Evolutionary conservation across 352 stramenopile species (phyloP).

Genomic region (Pythium catenulatum): DNA sequence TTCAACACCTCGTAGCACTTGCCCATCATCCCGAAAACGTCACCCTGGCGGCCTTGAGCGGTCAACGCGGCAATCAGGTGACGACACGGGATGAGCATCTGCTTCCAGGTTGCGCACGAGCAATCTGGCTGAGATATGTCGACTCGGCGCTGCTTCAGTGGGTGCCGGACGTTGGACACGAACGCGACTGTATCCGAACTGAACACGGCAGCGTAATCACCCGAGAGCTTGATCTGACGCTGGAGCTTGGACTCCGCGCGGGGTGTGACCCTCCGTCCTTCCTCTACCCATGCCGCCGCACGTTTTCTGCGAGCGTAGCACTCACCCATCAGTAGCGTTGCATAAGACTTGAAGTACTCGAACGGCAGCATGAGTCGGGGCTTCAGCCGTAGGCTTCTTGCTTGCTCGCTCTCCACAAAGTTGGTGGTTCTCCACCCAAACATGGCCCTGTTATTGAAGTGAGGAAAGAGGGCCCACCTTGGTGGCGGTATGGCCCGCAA

Average conservation of each 20-base stretch:
- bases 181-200: conserved; percentile 26
- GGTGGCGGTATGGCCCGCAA: neutral
- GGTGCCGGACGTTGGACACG: neutral
- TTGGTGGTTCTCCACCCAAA: conserved; percentile 38
- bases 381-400: conserved; percentile 28
- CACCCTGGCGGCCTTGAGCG: neutral
- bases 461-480: conserved; percentile 22
- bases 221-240: neutral
- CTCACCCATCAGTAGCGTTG: conserved; percentile 30
- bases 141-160: conserved; percentile 26
- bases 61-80: conserved; percentile 24
- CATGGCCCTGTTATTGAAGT: conserved; percentile 5
- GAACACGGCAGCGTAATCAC: conserved; percentile 12
- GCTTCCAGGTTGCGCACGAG: conserved; percentile 10
- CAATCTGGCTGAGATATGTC: neutral
- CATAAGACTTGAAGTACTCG: conserved; percentile 21
- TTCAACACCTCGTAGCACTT: conserved; percentile 27
- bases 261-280: conserved; percentile 15
- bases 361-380: neutral
- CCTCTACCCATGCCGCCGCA: neutral
- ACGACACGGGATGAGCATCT: conserved; percentile 34
- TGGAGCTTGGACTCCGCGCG: conserved; percentile 31
- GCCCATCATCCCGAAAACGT: neutral
- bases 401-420: conserved; percentile 47
- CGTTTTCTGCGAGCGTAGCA: neutral